Percentiles rank a stretch among this genome's conserved stretches.
Conservation (phyloP, 1,284 basidiomycete genomes). For the Coniophora puteana region DNA sequence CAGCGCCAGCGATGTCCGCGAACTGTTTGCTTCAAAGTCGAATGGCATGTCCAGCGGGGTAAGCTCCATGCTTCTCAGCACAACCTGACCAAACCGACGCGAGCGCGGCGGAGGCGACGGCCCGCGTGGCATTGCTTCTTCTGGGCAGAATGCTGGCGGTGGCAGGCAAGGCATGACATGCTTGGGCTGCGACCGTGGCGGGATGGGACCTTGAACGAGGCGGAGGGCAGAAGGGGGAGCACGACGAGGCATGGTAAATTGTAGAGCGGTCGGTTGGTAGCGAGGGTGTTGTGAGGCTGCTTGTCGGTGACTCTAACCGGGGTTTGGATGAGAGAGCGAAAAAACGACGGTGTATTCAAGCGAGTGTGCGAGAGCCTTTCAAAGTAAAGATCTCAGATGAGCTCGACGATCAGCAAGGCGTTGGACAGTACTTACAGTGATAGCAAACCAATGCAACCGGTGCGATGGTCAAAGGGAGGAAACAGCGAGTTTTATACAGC, state of each 20-base stretch:
- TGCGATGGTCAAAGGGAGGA: too few species aligned
- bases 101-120: slow-evolving; percentile 21
- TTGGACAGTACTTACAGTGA: too few species aligned
- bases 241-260: slow-evolving; percentile 58
- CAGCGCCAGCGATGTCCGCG: neutral
- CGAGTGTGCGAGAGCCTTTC: too few species aligned
- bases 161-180: slow-evolving; percentile 57
- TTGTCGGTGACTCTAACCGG: too few species aligned
- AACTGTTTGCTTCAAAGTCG: slow-evolving; percentile 5
- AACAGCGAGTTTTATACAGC: too few species aligned
- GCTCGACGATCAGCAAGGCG: too few species aligned
- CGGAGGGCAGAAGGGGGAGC: slow-evolving; percentile 55
- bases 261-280: neutral
- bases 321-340: neutral
- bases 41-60: slow-evolving; percentile 14
- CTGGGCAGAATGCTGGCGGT: slow-evolving; percentile 42
- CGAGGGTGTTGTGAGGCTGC: neutral
- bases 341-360: neutral
- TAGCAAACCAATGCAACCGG: too few species aligned
- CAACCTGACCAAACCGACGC: slow-evolving; percentile 6
- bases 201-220: slow-evolving; percentile 51
- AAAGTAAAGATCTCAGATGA: too few species aligned
- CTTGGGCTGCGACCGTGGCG: slow-evolving; percentile 49
- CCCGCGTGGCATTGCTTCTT: slow-evolving; percentile 24
- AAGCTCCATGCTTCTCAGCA: slow-evolving; percentile 12